Base-by-base conservation (phyloP, 2,329 filamentous ascomycete species). In the Aspergillus pseudoterreus region DNA sequence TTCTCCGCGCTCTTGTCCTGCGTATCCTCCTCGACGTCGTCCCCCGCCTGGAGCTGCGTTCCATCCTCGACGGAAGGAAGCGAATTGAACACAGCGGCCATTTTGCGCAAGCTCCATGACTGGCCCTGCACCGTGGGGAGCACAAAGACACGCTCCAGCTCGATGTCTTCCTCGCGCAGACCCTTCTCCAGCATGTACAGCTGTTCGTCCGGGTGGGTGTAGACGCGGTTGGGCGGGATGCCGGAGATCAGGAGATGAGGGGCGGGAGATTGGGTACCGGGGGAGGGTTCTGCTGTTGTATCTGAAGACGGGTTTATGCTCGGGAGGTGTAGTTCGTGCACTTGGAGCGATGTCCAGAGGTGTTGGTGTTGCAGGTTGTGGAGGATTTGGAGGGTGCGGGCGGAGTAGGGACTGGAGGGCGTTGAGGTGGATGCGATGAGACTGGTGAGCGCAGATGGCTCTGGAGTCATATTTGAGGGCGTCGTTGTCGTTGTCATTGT, bases 311-410 rank as follows among this genome's bases (percentile, higher is more conserved):
- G 42, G 15, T 42, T 48, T 49, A 43, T 46, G 53, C 35, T 43
- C 14, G 56, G 30, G 49, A 59, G 48, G 14, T 57, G 52, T 32
- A 72, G 64, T 10, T 72, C 72, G 65, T 84, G 79, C 46, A 81
- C 68, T 49, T 71, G 71, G n/a, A 86, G 70, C 30, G 74, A 72
- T 33, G 79, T 78, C 83, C 83, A 86, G 35, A 76, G 69, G 65
- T 86, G 83, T 64, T 85, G 82, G 68, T 83, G 74, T 63, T 80
- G 76, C 58, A 86, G 80, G 67, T 85, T 85, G 70, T 86, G 82
- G 45, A 80, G 74, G 59, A 84, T 75, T 66, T 85, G 81, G 44
- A 79, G 67, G 8, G 82, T 78, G 52, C 83, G 78, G 53, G 78
- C 71, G 60, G 67, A 60, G 51, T 63, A 54, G 4, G 71, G 64